Base-by-base conservation (phyloP, 2,329 filamentous ascomycete species). In the Fusarium sp. region DNA sequence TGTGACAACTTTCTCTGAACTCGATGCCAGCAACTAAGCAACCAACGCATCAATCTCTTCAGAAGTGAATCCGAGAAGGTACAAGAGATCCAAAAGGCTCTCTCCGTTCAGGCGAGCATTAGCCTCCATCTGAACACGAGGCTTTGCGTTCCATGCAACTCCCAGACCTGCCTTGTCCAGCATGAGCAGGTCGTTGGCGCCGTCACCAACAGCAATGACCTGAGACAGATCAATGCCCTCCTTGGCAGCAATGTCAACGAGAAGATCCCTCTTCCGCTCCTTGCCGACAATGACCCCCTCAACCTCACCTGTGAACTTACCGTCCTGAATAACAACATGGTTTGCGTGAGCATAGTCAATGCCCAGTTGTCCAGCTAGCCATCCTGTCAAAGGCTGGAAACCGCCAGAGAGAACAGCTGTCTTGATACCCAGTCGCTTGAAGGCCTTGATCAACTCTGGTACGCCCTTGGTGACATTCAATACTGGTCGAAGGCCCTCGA, bases 361-460 rank as follows among this genome's bases (percentile, higher is more conserved):
- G 18, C 94, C 94, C 31, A 99, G 85, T 77, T 94, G 87, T 44
- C 86, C 86, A 20, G 93, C 94, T 39, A 98, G 88, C 94, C 95
- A 98, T 63, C 90, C 87, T 0, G 96, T 97, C 71, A 98, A 84
- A 1, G 95, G 95, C 71, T 93, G 90, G 82, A 99, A 99, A 1
- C 96, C 96, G 47, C 96, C 96, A 38, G 94, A 97, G 36, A 98
- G 83, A 9, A 99, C 95, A 0, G 95, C 96, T 4, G 94, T 94
- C 83, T 93, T 95, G 82, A 93, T 92, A 12, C 95, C 95, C 9
- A 97, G 84, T 27, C 88, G 86, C 82, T 93, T 94, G 56, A 99
- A 84, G 0, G 91, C 92, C 67, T 83, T 87, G 70, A 97, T 87
- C 22, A 98, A 86, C 71, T 93, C 89, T 22, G 86, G 88, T 3